Evolutionary conservation across 345 rosid genomes (phyloP).

Genomic region (Brassica juncea): DNA sequence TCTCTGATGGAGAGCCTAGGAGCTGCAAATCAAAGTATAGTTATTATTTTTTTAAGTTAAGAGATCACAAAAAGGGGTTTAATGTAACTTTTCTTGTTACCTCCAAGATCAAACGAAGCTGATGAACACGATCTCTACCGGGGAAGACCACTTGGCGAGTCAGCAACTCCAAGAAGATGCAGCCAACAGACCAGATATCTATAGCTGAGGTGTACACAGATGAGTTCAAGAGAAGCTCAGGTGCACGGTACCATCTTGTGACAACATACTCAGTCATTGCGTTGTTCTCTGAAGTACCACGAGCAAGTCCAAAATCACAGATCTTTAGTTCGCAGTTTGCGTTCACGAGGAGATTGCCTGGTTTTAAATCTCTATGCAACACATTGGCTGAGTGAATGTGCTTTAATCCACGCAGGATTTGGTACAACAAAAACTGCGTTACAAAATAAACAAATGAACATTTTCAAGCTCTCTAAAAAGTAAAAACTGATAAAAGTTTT

Average conservation of each 20-base stretch:
- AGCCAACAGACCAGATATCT: slow-evolving; percentile 97
- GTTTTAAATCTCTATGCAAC: slow-evolving; percentile 90
- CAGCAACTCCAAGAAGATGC: slow-evolving; percentile 85
- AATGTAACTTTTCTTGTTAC: slow-evolving; percentile 38
- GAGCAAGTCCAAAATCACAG: slow-evolving; percentile 94
- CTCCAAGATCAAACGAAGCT: slow-evolving; percentile 85
- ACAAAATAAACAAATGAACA: not conserved
- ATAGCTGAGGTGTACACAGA: slow-evolving; percentile 85
- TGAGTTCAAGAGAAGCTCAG: slow-evolving; percentile 79
- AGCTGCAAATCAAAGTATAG: slow-evolving; percentile 49
- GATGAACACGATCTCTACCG: slow-evolving; percentile 82
- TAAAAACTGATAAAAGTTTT: not conserved
- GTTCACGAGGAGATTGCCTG: slow-evolving; percentile 80
- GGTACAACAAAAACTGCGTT: slow-evolving; percentile 83
- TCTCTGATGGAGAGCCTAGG: slow-evolving; percentile 84
- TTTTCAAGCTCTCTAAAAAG: slow-evolving; percentile 9
- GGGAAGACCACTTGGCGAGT: slow-evolving; percentile 81
- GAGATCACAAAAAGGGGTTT: not conserved
- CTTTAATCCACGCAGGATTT: slow-evolving; percentile 85
- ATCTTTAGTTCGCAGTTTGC: slow-evolving; percentile 79
- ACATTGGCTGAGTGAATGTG: slow-evolving; percentile 97
- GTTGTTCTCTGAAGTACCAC: slow-evolving; percentile 80
- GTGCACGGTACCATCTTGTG: slow-evolving; percentile 96
- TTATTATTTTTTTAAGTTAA: not conserved
- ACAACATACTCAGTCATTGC: slow-evolving; percentile 86